Conservation (phyloP, 2,329 filamentous ascomycete species). For the Botryotinia calthae region DNA sequence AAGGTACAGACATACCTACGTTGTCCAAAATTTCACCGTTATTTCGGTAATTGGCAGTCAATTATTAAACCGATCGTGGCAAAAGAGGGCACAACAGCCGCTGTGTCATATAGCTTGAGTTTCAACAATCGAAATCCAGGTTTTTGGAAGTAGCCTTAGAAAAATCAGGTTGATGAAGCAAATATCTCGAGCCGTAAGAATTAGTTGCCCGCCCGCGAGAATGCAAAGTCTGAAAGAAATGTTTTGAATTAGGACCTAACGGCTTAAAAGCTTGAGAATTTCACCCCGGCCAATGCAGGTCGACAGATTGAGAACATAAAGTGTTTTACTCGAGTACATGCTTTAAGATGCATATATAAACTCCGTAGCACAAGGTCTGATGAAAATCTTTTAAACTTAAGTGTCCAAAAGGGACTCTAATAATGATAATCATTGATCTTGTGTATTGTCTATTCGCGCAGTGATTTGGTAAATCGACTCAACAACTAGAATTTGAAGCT, state of each 20-base stretch:
- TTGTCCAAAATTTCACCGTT: slow-evolving; percentile 1
- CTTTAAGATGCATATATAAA: neutral
- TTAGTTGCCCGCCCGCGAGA: neutral
- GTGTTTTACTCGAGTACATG: neutral
- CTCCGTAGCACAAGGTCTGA: neutral
- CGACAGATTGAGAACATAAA: neutral
- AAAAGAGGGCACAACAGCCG: slow-evolving; percentile 4
- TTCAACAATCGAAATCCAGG: neutral
- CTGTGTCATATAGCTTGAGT: neutral
- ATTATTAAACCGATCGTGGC: neutral
- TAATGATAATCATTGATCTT: neutral
- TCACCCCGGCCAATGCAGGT: neutral
- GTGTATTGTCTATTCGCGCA: neutral
- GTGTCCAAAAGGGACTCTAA: neutral
- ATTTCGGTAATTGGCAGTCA: slow-evolving; percentile 4
- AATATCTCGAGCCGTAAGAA: neutral
- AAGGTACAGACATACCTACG: neutral
- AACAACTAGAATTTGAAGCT: neutral
- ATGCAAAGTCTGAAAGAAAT: neutral
- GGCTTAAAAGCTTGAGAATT: neutral
- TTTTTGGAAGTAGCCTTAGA: neutral
- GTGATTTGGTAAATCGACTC: neutral
- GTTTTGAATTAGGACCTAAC: neutral
- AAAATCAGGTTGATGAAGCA: neutral
- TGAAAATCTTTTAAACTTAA: neutral